Percentiles rank a stretch among this genome's conserved stretches.
Conservation (phyloP, 179 eudicot genomes). For the Silene noctiflora region DNA sequence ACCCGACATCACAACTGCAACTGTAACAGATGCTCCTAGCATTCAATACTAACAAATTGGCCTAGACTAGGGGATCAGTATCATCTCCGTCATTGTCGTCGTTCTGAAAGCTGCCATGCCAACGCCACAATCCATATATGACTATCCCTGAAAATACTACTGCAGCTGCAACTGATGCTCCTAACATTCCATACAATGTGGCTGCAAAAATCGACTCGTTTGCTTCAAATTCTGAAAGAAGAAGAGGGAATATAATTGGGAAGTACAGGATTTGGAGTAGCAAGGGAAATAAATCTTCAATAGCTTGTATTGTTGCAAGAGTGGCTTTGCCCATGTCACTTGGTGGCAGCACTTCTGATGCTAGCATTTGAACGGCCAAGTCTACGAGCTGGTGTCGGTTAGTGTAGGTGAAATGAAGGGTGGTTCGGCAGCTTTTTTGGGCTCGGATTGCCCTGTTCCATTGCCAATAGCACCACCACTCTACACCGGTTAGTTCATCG, state of each 20-base stretch:
- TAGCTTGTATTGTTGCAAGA: background rate
- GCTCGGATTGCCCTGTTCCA: conserved; percentile 5
- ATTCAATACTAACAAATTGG: background rate
- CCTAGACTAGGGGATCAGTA: background rate
- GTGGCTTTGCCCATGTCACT: background rate
- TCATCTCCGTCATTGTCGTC: background rate
- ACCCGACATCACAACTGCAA: background rate
- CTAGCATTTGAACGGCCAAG: background rate
- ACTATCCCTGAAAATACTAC: conserved; percentile 3
- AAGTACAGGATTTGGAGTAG: background rate
- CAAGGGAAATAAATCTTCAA: background rate
- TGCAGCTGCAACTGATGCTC: background rate
- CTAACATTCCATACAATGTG: background rate
- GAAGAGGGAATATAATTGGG: background rate
- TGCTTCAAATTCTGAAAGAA: background rate
- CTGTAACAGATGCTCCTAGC: background rate
- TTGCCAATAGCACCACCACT: conserved; percentile 22
- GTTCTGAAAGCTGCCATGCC: background rate
- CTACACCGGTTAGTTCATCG: background rate
- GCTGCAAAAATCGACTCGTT: background rate
- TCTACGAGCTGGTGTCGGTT: background rate
- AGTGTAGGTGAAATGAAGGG: background rate
- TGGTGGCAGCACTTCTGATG: background rate
- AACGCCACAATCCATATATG: background rate
- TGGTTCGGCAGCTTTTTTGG: background rate